Evolutionary conservation across 164 flowering plant genomes (phyloP), one percentile per base, ranked within the genome.

Genomic region (Tinospora cordifolia): DNA sequence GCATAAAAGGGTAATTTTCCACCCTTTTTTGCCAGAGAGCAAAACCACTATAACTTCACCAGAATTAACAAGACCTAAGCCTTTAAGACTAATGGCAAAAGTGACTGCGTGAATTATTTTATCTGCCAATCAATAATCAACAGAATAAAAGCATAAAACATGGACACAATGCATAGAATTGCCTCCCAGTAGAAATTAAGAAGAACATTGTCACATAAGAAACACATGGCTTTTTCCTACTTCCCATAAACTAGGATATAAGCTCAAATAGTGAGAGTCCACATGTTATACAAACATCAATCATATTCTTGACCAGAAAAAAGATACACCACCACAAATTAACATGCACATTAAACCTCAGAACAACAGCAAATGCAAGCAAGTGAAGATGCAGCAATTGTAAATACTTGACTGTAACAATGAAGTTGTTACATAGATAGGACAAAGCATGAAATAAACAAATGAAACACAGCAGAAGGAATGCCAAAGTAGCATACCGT

Each of bases 401-500:
- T 1, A 4, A 54, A 54, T 8, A 54, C 7, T 19, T 68, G 13
- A 47, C 34, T 25, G 49, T 24, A 22, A 8, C 3, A 8, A 13
- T 40, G 25, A 4, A 22, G 27, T 19, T 39, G 24, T 7, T 65
- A 7, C 60, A 47, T 47, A 47, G 9, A 7, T 19, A 54, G 65
- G 65, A 24, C 19, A 27, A 30, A 26, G 27, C n/a, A 39, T n/a
- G 14, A 27, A 7, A 39, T 19, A 54, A 22, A 54, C 60, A 64
- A 13, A 14, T 36, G 30, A 65, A 54, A 12, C 71, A 63, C 22
- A 27, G 67, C n/a, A 69, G 58, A 8, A 26, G 30, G 30, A 30
- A 65, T 24, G 27, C 26, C 15, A 34, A 70, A 72, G 65, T 36
- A 49, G 66, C 85, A 68, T 84, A 94, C 99, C 82, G 72, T 78